Percentiles rank a stretch among this genome's conserved stretches.
phyloP scores from a whole-genome alignment of 305 asterid genomes.

The Solanum hybrid region DNA sequence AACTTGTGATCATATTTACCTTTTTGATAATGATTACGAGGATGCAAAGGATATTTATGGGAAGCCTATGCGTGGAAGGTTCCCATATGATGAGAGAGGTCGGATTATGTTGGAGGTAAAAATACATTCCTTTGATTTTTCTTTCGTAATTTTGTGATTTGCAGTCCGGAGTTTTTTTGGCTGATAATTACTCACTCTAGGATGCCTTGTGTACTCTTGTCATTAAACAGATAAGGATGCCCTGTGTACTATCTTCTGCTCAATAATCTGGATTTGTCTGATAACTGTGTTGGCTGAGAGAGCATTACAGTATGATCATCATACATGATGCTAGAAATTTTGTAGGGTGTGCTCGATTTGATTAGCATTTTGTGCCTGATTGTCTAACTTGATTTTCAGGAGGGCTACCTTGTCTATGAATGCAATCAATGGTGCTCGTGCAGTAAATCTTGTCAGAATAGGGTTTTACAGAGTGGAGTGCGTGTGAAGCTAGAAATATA shows the following conservation, averaged over 20 bases:
- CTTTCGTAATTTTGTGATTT: neutral
- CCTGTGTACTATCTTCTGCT: conserved; percentile 4
- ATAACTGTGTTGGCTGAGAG: neutral
- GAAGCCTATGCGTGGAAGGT: conserved; percentile 84
- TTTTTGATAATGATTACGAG: conserved; percentile 84
- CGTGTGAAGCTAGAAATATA: conserved; percentile 80
- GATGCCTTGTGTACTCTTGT: neutral
- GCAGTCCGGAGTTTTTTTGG: neutral
- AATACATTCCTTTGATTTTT: conserved; percentile 7
- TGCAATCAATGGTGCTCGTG: conserved; percentile 88
- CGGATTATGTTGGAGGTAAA: conserved; percentile 88
- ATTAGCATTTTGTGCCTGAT: neutral
- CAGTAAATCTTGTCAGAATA: conserved; percentile 67
- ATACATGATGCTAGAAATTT: neutral
- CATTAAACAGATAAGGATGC: neutral
- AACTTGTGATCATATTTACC: conserved; percentile 85
- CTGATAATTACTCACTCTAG: neutral
- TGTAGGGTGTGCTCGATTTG: conserved; percentile 2
- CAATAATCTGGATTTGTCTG: neutral
- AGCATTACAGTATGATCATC: neutral
- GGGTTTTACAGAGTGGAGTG: conserved; percentile 94
- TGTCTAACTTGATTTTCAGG: conserved; percentile 43
- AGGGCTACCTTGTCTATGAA: conserved; percentile 93
- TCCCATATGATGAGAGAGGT: conserved; percentile 90
- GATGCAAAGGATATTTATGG: conserved; percentile 93